Conservation (phyloP, 108 stramenopile species). For the Fistulifera pelliculosa region DNA sequence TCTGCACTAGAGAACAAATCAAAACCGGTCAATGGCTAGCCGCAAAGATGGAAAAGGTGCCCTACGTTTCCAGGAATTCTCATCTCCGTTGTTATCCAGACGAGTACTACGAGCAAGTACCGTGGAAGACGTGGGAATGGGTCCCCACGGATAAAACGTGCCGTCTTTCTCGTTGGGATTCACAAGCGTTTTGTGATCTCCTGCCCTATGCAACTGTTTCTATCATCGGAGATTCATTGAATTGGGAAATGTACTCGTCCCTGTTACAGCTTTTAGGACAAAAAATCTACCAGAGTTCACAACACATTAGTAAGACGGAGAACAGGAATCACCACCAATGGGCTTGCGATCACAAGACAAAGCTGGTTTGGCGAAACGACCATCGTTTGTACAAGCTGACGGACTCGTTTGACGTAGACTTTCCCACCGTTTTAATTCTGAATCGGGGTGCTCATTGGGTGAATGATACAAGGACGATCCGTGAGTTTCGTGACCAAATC, state of each 20-base stretch:
- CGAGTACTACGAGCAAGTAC: constrained; percentile 5
- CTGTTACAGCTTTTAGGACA: constrained; percentile 24
- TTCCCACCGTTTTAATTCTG: constrained; percentile 33
- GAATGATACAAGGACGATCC: constrained; percentile 17
- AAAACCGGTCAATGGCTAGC: constrained; percentile 18
- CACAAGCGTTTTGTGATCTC: constrained; percentile 20
- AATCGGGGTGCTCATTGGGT: constrained; percentile 45
- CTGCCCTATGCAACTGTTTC: constrained; percentile 19
- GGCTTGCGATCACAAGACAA: constrained; percentile 14
- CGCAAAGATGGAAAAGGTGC: constrained; percentile 5
- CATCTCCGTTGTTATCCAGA: constrained; percentile 27
- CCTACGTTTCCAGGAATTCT: constrained; percentile 19
- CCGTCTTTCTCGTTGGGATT: constrained; percentile 10
- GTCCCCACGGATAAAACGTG: constrained; percentile 2
- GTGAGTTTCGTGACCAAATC: constrained; percentile 11
- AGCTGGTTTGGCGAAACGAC: constrained; percentile 25
- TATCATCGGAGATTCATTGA: constrained; percentile 39
- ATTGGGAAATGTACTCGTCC: constrained; percentile 35
- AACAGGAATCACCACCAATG: constrained; percentile 12
- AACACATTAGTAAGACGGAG: constrained; percentile 11
- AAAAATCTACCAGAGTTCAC: constrained; percentile 12
- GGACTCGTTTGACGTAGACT: constrained; percentile 11
- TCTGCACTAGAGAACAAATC: constrained; percentile 21
- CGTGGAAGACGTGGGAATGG: constrained; percentile 24
- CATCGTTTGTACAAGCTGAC: constrained; percentile 14